Evolutionary conservation across 371 early-diverging fungal genomes (phyloP), one percentile per base, ranked within the genome.

Genomic region (Mucor racemosus): DNA sequence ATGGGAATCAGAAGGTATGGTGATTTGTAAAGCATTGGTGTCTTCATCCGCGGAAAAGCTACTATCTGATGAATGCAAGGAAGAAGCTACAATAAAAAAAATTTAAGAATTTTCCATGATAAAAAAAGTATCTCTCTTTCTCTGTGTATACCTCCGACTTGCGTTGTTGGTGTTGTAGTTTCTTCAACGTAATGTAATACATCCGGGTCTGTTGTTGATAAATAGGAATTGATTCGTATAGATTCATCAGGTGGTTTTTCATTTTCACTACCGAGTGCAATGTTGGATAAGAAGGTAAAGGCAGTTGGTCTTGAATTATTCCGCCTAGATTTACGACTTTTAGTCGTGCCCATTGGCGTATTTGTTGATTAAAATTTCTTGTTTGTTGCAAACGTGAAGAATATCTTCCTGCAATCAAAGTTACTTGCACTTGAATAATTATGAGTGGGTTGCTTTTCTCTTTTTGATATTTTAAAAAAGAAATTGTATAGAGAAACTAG

Each of bases 281-380:
- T 80, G 59, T 80, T 81, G 44, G 81, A 76, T 67, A 84, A 62
- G 56, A 84, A 84, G 17, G 75, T 61, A 69, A 76, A 76, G 67
- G 84, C 84, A 60, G 79, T 73, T 69, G 79, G 81, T 81, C 84
- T 77, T 60, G 80, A 80, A 66, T 78, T 79, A 69, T 80, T 78
- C 73, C 81, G 81, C 81, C 84, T 80, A 70, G 84, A 72, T 78
- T 76, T 79, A 77, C 81, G 84, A 83, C 81, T 78, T 78, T 84
- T 80, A 71, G 84, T 76, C 77, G 84, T 84, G 68, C 81, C 80
- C 84, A 84, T 84, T 80, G 80, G 76, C 76, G 71, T 33, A 42
- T 62, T 41, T 57, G 36, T 50, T 41, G 42, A 40, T 44, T 60
- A 64, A 55, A 72, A 58, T 33, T 17, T 11, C 54, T 66, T 65